Evolutionary conservation across 345 rosid species (phyloP).

Genomic region (Alliaria petiolata): DNA sequence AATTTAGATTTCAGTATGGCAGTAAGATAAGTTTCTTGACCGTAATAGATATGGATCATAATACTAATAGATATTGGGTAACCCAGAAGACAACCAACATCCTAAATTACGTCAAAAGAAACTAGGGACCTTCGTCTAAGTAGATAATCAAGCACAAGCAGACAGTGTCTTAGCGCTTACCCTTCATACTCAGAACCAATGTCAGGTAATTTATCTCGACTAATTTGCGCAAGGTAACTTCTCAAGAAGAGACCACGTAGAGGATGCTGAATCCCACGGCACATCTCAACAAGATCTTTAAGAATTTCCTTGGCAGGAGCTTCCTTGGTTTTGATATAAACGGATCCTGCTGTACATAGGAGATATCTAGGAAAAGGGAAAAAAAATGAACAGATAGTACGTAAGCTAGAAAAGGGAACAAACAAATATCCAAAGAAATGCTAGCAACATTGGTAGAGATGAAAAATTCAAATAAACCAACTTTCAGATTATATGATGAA

Average conservation of each 20-base stretch:
- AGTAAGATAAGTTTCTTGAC: background rate
- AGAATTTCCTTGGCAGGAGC: constrained; percentile 98
- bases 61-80: background rate
- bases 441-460: too few relatives aligned
- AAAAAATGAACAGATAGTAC: constrained; percentile 5
- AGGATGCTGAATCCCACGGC: constrained; percentile 99
- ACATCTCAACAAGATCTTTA: constrained; percentile 99
- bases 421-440: background rate
- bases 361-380: constrained; percentile 59
- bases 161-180: constrained; percentile 42
- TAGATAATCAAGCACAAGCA: background rate
- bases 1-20: constrained; percentile 6
- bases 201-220: constrained; percentile 94
- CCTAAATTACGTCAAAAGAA: background rate
- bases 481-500: background rate
- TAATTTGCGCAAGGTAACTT: constrained; percentile 96
- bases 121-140: background rate
- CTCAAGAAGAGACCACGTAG: constrained; percentile 95
- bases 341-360: constrained; percentile 96
- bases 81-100: background rate
- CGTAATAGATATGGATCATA: background rate
- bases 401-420: background rate
- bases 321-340: constrained; percentile 93
- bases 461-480: background rate
- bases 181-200: constrained; percentile 97